Evolutionary conservation across 176 grass and related monocot species (phyloP).

Genomic region (Hyparrhenia diplandra): DNA sequence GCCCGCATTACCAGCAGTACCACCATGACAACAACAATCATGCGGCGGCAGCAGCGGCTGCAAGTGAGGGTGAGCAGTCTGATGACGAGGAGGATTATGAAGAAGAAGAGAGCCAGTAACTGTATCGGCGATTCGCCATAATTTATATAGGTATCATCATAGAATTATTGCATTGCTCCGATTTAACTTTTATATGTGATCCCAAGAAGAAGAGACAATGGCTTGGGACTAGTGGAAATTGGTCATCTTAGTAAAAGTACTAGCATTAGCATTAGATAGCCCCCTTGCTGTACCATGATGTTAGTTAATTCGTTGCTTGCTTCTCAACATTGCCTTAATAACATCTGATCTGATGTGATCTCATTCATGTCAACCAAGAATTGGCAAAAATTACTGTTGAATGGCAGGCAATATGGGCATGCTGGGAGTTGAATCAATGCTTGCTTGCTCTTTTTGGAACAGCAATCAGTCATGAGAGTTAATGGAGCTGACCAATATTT

Average conservation of each 20-base stretch:
- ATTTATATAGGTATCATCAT: neutral
- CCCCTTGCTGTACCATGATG: conserved; percentile 15
- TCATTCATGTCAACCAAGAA: conserved; percentile 23
- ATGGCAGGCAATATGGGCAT: neutral
- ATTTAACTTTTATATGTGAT: conserved; percentile 10
- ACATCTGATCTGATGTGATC: conserved; percentile 7
- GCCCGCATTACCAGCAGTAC: conserved; percentile 36
- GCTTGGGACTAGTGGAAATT: conserved; percentile 10
- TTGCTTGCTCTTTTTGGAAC: neutral
- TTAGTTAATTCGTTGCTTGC: conserved; percentile 27
- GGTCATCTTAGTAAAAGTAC: conserved; percentile 18
- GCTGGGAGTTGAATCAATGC: neutral
- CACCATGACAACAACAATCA: conserved; percentile 32
- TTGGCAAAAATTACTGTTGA: neutral
- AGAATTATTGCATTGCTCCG: conserved; percentile 29
- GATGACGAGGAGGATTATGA: conserved; percentile 24
- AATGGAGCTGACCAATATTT: neutral
- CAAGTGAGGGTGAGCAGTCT: conserved; percentile 23
- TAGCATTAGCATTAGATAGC: conserved; percentile 16
- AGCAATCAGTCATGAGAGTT: neutral
- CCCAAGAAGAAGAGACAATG: conserved; percentile 5
- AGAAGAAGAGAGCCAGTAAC: conserved; percentile 42
- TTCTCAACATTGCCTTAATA: conserved; percentile 26
- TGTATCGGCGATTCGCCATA: neutral
- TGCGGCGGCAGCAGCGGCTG: neutral